Conservation (phyloP, 1,139 yeast species). For the Sugiyamaella xylanicola region DNA sequence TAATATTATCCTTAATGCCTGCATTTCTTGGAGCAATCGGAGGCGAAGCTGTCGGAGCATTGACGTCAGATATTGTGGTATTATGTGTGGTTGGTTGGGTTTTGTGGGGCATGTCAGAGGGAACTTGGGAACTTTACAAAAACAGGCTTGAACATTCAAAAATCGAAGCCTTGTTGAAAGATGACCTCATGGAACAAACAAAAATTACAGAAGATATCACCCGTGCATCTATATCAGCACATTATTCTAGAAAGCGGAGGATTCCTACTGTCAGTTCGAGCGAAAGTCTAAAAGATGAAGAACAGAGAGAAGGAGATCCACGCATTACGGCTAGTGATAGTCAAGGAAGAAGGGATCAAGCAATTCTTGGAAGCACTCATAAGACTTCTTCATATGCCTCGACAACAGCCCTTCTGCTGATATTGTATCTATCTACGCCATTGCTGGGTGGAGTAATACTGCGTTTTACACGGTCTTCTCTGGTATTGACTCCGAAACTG, state of each 20-base stretch:
- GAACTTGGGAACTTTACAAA: slow-evolving; percentile 31
- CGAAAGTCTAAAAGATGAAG: no score
- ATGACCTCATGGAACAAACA: neutral
- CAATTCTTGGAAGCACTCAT: no score
- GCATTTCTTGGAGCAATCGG: slow-evolving; percentile 29
- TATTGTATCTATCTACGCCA: slow-evolving; percentile 31
- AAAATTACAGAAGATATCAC: neutral
- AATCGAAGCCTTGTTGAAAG: neutral
- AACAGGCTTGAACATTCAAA: slow-evolving; percentile 8
- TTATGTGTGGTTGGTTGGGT: slow-evolving; percentile 34
- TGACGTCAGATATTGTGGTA: slow-evolving; percentile 32
- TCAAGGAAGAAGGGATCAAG: no score
- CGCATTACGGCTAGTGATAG: no score
- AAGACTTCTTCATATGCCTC: neutral
- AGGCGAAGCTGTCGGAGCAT: slow-evolving; percentile 32
- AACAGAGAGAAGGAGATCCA: no score
- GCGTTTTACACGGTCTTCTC: slow-evolving; percentile 27
- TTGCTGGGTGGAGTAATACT: slow-evolving; percentile 31
- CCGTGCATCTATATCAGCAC: neutral
- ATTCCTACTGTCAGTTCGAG: no score
- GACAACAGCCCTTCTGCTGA: slow-evolving; percentile 16
- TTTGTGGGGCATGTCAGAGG: slow-evolving; percentile 32
- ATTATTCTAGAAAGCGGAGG: neutral
- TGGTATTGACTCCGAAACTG: slow-evolving; percentile 31
- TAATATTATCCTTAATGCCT: slow-evolving; percentile 33